Base-by-base conservation (phyloP, 2,329 filamentous ascomycete genomes). In the Hypoxylon sp. region DNA sequence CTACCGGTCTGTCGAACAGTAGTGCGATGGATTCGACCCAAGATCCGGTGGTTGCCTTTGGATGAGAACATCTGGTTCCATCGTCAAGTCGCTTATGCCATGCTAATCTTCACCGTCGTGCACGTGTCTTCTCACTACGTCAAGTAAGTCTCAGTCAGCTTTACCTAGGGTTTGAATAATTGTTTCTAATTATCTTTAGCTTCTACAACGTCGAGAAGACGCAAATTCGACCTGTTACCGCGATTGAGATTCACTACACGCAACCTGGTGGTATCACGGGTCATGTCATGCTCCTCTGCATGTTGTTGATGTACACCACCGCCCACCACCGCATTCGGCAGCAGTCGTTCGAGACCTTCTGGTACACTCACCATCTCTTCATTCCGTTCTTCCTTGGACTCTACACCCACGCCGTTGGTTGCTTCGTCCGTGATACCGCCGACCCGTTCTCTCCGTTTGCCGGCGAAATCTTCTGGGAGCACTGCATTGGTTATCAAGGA, bases 361-460 rank as follows among this genome's bases (percentile, higher is more conserved):
- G 94, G 94, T 99, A 99, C 74, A 96, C 91, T 0, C 94, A 99
- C 73, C 94, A 99, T 67, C 82, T 99, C n/a, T 97, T 97, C 67
- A 89, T 99, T 54, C 93, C 94, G 1, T 99, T 99, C 73, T 75
- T 97, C 67, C 80, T 99, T 32, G 93, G 84, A 34, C 85, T 99
- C 62, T 99, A 97, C 73, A 97, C 93, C 8, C 94, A 99, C 72
- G 93, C 94, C 1, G 90, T 90, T 5, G 92, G 91, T 52, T 99
- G 94, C 74, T 99, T 99, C 75, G 94, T 99, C 27, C 89, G 94
- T 61, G 92, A 97, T 68, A 88, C 86, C 1, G 71, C 78, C 4
- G 67, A 83, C 0, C 82, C 86, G 2, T 80, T 87, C 62, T 97
- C 92, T 5, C 94, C 94, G 2, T 94, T 99, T 61, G 92, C 89